Evolutionary conservation across 371 early-diverging fungal genomes (phyloP).

Genomic region (Apophysomyces elegans): DNA sequence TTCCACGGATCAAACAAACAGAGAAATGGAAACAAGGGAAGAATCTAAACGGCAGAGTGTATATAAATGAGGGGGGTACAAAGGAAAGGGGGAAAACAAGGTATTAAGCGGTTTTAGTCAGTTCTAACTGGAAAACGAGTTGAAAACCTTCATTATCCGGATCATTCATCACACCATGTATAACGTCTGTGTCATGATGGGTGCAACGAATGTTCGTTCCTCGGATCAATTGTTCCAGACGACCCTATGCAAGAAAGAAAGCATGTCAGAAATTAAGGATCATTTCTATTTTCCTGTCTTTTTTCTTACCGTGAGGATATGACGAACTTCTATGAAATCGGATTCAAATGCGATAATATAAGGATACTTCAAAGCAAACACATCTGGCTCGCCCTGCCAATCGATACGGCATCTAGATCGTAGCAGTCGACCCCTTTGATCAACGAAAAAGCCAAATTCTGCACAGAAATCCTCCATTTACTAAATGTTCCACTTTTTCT

Average conservation of each 20-base stretch:
- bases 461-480: slow-evolving; percentile 60
- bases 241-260: slow-evolving; percentile 26
- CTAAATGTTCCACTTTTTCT: neutral
- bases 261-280: too few relatives aligned
- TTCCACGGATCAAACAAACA: too few relatives aligned
- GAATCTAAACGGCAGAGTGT: too few relatives aligned
- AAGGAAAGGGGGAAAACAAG: too few relatives aligned
- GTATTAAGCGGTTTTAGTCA: neutral
- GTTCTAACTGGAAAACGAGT: slow-evolving; percentile 38
- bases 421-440: slow-evolving; percentile 58
- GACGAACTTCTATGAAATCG: slow-evolving; percentile 85
- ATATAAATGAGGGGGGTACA: too few relatives aligned
- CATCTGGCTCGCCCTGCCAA: slow-evolving; percentile 61
- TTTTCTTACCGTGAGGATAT: slow-evolving; percentile 72
- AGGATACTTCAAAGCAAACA: slow-evolving; percentile 72
- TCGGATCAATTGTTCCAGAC: slow-evolving; percentile 42
- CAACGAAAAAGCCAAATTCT: slow-evolving; percentile 91
- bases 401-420: slow-evolving; percentile 33
- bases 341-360: slow-evolving; percentile 90
- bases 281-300: neutral
- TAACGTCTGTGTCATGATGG: slow-evolving; percentile 21
- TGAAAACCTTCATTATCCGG: slow-evolving; percentile 46
- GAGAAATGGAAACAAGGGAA: too few relatives aligned
- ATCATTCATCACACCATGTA: slow-evolving; percentile 54
- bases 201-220: slow-evolving; percentile 48